phyloP scores from a whole-genome alignment of 306 rosid genomes.

The Pachyrhizus erosus region DNA sequence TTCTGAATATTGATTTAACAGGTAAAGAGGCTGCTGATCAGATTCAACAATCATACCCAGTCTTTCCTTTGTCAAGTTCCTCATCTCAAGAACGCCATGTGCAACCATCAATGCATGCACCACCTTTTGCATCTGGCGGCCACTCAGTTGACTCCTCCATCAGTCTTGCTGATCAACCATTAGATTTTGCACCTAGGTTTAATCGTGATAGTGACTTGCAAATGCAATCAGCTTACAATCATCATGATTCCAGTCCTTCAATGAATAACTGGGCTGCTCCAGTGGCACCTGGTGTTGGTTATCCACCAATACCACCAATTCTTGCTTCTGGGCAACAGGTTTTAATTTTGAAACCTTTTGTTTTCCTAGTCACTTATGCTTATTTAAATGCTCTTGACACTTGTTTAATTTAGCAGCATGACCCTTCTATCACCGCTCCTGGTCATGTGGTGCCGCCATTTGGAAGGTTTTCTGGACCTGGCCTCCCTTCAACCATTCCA shows the following conservation, averaged over 20 bases:
- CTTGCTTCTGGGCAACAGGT: conserved; percentile 88
- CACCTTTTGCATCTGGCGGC: conserved; percentile 53
- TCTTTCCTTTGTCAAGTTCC: conserved; percentile 54
- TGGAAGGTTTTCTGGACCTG: conserved; percentile 86
- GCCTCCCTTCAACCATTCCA: conserved; percentile 69
- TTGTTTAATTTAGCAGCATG: conserved; percentile 68
- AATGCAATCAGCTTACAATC: conserved; percentile 64
- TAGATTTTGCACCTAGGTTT: conserved; percentile 87
- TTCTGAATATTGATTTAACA: conserved; percentile 58
- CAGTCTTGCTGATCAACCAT: conserved; percentile 91
- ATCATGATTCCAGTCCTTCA: conserved; percentile 68
- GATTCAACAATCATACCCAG: conserved; percentile 61
- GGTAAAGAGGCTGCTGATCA: conserved; percentile 70
- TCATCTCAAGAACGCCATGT: conserved; percentile 63
- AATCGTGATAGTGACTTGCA: conserved; percentile 61
- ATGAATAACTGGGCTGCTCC: conserved; percentile 74
- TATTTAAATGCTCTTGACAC: conserved; percentile 40
- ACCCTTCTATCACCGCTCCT: conserved; percentile 68
- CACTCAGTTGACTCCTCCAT: conserved; percentile 58
- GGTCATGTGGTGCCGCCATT: conserved; percentile 71
- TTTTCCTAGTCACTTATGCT: conserved; percentile 14
- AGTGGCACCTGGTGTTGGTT: conserved; percentile 65
- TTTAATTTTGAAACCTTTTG: conserved; percentile 39
- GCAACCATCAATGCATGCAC: conserved; percentile 59
- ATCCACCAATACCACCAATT: conserved; percentile 68